Evolutionary conservation across 139 green algal species (phyloP), one percentile per base, ranked within the genome.

Genomic region (Picochlorum sp.): DNA sequence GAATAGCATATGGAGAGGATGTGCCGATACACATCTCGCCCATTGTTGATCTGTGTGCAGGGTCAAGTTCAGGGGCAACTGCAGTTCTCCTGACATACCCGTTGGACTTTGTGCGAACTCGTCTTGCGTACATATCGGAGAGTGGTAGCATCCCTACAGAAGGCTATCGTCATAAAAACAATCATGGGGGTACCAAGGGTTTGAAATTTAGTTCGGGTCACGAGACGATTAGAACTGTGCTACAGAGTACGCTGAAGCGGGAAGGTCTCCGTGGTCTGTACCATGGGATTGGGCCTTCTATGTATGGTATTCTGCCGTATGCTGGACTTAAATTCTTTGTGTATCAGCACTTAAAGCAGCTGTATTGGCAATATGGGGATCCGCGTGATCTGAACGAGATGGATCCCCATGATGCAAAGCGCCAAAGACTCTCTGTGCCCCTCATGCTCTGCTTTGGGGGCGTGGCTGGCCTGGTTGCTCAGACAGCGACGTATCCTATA

Each of bases 281-380:
- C 66, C 66, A 81, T 28, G 90, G 90, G 18, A 70, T 95, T 9
- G 78, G 77, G 2, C 85, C 90, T 11, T 94, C 88, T 0, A 52
- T 97, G 58, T 67, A 83, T 24, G 91, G 91, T 30, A 97, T 97
- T 67, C 61, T 97, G 54, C 91, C 91, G 0, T 97, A 97, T 67
- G 86, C 91, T 1, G 91, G 91, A 4, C 68, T 95, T 24, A 95
- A 96, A 64, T 97, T 97, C 63, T 97, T 83, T 45, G 68, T 90
- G 3, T 97, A 96, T 72, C 87, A 95, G 68, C 70, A 71, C 30
- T 41, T 95, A 56, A 97, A 97, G 59, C 64, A 79, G 55, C 41
- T 70, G 15, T 66, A 66, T 45, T 66, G 16, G 37, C n/a, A 24
- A 11, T 21, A 63, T 50, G 56, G 52, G 14, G 34, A 41, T 41